These are phyloP conservation scores for Diversispora epigaea DNA, from an alignment of 192 early-diverging fungal species.

Conservation along the genomic window DNA sequence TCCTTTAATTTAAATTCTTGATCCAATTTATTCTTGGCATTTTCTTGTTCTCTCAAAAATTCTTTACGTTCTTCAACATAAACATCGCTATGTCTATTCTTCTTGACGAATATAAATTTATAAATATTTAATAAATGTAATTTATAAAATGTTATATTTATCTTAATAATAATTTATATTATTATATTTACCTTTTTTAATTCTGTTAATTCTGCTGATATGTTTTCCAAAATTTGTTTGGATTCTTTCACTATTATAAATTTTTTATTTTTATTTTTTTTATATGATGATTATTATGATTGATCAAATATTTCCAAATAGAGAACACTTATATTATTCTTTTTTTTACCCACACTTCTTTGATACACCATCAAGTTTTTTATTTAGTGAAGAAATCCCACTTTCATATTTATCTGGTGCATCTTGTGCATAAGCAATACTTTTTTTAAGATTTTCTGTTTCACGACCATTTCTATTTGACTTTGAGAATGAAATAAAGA, in stretches of 20 bases:
- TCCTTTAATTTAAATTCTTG: conserved; percentile 1
- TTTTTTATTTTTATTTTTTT: too few species aligned
- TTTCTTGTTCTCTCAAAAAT: not conserved
- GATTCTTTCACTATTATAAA: too few species aligned
- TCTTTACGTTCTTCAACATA: not conserved
- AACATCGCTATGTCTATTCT: not conserved
- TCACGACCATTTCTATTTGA: conserved; percentile 9
- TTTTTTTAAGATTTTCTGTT: not conserved
- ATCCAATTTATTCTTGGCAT: conserved; percentile 3
- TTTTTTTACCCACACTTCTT: conserved; percentile 18
- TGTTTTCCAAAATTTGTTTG: too few species aligned
- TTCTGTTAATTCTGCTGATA: too few species aligned
- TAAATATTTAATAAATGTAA: not conserved
- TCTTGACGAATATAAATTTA: not conserved
- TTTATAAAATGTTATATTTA: not conserved
- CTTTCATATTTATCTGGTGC: conserved; percentile 12
- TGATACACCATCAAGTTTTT: not conserved
- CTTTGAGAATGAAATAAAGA: not conserved
- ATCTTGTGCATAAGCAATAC: not conserved
- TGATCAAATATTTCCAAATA: not conserved
- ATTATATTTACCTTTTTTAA: too few species aligned
- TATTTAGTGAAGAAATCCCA: not conserved
- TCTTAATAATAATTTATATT: not conserved
- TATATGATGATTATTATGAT: not conserved
- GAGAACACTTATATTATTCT: not conserved